phyloP scores from a whole-genome alignment of 768 basidiomycete species.

The Cubamyces lactineus region DNA sequence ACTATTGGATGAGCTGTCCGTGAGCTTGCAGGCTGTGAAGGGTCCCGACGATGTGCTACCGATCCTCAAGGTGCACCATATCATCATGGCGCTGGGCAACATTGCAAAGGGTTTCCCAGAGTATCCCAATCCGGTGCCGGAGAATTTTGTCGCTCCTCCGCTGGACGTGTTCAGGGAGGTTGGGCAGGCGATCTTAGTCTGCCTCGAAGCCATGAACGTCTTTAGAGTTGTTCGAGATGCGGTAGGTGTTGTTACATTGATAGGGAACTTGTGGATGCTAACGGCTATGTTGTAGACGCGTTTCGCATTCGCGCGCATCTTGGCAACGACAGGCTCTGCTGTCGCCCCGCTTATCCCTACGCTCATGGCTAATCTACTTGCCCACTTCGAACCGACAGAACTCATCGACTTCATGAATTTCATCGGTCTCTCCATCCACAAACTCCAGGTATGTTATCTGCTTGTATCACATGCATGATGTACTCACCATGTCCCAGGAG shows the following conservation, averaged over 20 bases:
- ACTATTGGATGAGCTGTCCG: constrained; percentile 72
- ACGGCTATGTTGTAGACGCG: constrained; percentile 62
- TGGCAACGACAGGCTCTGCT: constrained; percentile 85
- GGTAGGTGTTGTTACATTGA: constrained; percentile 50
- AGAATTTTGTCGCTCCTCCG: constrained; percentile 69
- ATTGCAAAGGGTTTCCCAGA: constrained; percentile 97
- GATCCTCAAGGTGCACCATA: constrained; percentile 89
- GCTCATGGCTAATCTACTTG: constrained; percentile 88
- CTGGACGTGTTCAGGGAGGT: constrained; percentile 82
- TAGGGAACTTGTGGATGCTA: neutral
- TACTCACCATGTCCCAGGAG: constrained; percentile 47
- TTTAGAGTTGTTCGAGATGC: constrained; percentile 91
- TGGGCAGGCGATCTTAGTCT: constrained; percentile 85
- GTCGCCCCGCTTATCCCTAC: constrained; percentile 87
- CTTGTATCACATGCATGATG: neutral
- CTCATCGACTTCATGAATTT: constrained; percentile 96
- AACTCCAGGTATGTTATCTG: constrained; percentile 66
- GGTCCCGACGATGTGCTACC: constrained; percentile 69
- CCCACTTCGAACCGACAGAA: constrained; percentile 90
- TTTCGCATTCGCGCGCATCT: constrained; percentile 89
- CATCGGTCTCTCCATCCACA: constrained; percentile 87
- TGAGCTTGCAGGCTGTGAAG: constrained; percentile 55
- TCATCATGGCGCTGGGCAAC: constrained; percentile 92
- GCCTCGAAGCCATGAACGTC: constrained; percentile 84
- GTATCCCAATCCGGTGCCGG: constrained; percentile 69